Evolutionary conservation across 2,329 filamentous ascomycete species (phyloP).

Genomic region (Fusarium poae): DNA sequence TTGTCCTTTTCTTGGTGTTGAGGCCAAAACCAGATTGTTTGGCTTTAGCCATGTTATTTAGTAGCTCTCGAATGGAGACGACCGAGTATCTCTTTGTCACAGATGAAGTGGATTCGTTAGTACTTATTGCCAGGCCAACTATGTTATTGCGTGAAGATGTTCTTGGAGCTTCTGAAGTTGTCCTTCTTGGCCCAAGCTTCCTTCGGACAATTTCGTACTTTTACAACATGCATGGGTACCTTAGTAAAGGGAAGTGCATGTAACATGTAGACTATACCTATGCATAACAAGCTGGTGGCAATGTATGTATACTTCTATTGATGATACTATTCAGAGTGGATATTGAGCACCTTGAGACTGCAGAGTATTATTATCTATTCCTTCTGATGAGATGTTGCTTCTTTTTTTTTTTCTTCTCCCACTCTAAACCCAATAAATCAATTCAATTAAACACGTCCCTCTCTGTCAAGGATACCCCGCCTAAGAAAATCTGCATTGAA

Average conservation of each 20-base stretch:
- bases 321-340: not conserved
- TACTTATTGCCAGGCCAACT: not conserved
- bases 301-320: not conserved
- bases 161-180: not conserved
- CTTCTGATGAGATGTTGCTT: not conserved
- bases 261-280: not conserved
- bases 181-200: conserved; percentile 3
- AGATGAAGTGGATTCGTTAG: not conserved
- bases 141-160: not conserved
- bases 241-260: not conserved
- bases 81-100: not conserved
- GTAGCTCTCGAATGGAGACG: not conserved
- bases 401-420: not conserved
- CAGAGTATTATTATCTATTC: not conserved
- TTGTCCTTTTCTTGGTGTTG: conserved; percentile 14
- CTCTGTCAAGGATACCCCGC: conserved; percentile 36
- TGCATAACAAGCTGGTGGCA: not conserved
- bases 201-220: conserved; percentile 3
- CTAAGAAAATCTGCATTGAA: conserved; percentile 28
- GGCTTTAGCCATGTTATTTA: not conserved
- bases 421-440: not conserved
- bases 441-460: conserved; percentile 36
- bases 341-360: not conserved
- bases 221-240: not conserved
- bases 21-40: not conserved